phyloP scores from a whole-genome alignment of 2,329 filamentous ascomycete species.

The Colletotrichum sp. region DNA sequence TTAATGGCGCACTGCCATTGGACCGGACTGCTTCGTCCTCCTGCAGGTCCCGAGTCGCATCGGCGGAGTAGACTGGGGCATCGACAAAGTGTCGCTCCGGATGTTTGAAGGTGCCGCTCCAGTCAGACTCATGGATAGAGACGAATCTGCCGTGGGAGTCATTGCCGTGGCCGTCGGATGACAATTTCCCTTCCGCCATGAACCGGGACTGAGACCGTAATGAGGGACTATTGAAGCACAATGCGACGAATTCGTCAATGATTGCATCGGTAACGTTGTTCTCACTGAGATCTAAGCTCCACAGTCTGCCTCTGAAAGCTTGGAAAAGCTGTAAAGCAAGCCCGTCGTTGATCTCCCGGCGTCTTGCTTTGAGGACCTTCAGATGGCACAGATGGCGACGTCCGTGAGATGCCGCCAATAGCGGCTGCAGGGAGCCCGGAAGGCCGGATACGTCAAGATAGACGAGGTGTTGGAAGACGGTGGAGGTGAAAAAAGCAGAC shows the following conservation, averaged over 20 bases:
- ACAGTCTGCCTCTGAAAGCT: conserved; percentile 45
- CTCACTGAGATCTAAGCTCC: conserved; percentile 60
- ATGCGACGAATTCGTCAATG: conserved; percentile 35
- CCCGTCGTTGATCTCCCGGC: conserved; percentile 50
- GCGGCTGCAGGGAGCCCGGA: conserved; percentile 47
- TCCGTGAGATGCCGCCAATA: conserved; percentile 37
- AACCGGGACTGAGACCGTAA: conserved; percentile 44
- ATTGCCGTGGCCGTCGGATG: conserved; percentile 30
- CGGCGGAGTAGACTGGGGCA: conserved; percentile 45
- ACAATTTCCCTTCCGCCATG: conserved; percentile 51
- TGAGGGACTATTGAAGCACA: conserved; percentile 35
- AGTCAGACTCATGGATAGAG: conserved; percentile 52
- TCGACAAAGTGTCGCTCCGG: conserved; percentile 54
- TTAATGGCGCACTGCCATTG: conserved; percentile 34
- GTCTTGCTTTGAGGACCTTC: conserved; percentile 55
- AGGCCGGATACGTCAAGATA: conserved; percentile 59
- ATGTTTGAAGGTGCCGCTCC: conserved; percentile 49
- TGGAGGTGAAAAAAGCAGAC: conserved; percentile 40
- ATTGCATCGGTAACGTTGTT: conserved; percentile 57
- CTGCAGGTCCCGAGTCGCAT: conserved; percentile 28
- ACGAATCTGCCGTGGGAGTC: conserved; percentile 44
- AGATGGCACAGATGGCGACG: conserved; percentile 47
- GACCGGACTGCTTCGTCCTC: conserved; percentile 27
- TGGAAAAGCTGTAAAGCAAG: conserved; percentile 37
- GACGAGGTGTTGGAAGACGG: conserved; percentile 44